These are phyloP conservation scores for Clohesyomyces aquaticus DNA, from an alignment of 495 filamentous ascomycete genomes.

Conservation along the genomic window DNA sequence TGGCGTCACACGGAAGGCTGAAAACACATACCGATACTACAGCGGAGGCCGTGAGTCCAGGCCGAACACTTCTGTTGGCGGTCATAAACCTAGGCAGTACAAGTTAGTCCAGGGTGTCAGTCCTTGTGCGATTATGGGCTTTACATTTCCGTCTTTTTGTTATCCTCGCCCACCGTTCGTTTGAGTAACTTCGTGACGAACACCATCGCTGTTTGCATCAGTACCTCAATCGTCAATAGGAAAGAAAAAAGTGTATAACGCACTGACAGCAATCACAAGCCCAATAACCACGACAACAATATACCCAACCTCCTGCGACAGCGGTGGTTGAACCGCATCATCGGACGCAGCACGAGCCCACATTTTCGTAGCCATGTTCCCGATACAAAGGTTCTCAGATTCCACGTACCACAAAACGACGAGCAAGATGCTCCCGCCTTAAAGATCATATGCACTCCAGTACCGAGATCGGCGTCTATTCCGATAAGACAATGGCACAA, in stretches of 20 bases:
- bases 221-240: not conserved
- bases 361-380: not conserved
- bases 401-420: too few relatives aligned
- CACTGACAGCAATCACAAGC: slow-evolving; percentile 25
- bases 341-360: slow-evolving; percentile 9
- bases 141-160: slow-evolving; percentile 57
- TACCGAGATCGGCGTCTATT: too few relatives aligned
- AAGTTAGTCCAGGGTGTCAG: too few relatives aligned
- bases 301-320: slow-evolving; percentile 31
- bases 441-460: too few relatives aligned
- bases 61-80: slow-evolving; percentile 55
- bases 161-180: slow-evolving; percentile 48
- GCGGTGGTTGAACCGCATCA: slow-evolving; percentile 21
- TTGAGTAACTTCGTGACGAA: slow-evolving; percentile 26
- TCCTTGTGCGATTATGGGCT: too few relatives aligned
- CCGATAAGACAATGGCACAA: too few relatives aligned
- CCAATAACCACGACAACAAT: slow-evolving; percentile 30
- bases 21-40: too few relatives aligned
- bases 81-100: too few relatives aligned
- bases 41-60: slow-evolving; percentile 55
- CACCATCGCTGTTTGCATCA: slow-evolving; percentile 13
- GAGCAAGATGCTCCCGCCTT: too few relatives aligned
- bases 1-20: too few relatives aligned
- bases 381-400: not conserved
- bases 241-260: not conserved